These are phyloP conservation scores for Yarrowia hollandica DNA, from an alignment of 805 yeast genomes.

Conservation along the genomic window DNA sequence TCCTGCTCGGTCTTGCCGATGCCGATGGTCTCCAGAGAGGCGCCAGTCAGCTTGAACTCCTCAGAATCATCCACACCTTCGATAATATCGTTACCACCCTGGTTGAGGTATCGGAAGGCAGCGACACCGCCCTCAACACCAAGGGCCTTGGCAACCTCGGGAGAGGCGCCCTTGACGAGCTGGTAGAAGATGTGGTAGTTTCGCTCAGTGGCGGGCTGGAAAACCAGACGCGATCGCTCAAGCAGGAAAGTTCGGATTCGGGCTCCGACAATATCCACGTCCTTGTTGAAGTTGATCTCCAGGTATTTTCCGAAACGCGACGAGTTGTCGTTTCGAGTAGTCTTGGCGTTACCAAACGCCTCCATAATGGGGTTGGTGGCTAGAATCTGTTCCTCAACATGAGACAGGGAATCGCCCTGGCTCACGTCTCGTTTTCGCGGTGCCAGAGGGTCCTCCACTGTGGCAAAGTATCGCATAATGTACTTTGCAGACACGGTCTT, in stretches of 20 bases:
- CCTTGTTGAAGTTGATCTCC: conserved; percentile 79
- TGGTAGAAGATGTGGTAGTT: conserved; percentile 96
- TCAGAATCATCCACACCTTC: conserved; percentile 77
- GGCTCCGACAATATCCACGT: conserved; percentile 87
- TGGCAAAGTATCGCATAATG: conserved; percentile 96
- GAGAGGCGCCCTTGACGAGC: conserved; percentile 65
- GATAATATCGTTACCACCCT: conserved; percentile 74
- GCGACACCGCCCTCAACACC: conserved; percentile 61
- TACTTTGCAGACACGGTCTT: conserved; percentile 96
- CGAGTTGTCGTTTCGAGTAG: conserved; percentile 95
- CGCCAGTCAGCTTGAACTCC: conserved; percentile 74
- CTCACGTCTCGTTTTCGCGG: conserved; percentile 36
- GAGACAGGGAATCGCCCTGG: conserved; percentile 66
- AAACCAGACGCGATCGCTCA: conserved; percentile 91
- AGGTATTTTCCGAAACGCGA: conserved; percentile 96
- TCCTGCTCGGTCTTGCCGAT: conserved; percentile 58
- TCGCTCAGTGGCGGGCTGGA: conserved; percentile 87
- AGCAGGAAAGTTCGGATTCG: conserved; percentile 87
- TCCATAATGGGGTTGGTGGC: conserved; percentile 98
- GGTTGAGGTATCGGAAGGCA: conserved; percentile 80
- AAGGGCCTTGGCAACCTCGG: conserved; percentile 42
- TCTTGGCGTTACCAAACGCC: conserved; percentile 97
- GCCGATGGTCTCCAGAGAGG: conserved; percentile 79
- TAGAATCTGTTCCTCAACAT: conserved; percentile 87
- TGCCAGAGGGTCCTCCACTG: conserved; percentile 64